Evolutionary conservation across 2,329 filamentous ascomycete species (phyloP), one percentile per base, ranked within the genome.

Genomic region (Coniochaeta sp.): DNA sequence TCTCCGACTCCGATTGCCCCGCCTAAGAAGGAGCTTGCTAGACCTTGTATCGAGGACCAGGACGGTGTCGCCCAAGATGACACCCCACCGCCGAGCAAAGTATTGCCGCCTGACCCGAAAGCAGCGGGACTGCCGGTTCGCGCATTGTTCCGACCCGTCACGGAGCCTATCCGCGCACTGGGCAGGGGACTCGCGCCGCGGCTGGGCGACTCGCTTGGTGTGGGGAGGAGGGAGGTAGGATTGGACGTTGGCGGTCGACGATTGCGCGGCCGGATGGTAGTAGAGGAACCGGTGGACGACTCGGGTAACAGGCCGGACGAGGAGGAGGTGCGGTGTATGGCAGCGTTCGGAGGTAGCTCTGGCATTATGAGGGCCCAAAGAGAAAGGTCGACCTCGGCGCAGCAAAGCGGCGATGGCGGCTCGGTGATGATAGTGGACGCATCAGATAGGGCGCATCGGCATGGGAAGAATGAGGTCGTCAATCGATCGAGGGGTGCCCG

Each of bases 41-140:
- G 70, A 33, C 74, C 77, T 53, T 79, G 75, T 3, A 82, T 73
- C 5, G 78, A 78, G 3, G 74, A 69, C 79, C 79, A 82, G 59
- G 72, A 75, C 28, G 78, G 72, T 1, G 72, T 66, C 1, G 72
- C 66, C 71, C 77, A 78, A 2, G 77, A 74, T 26, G 45, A 30
- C 5, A 48, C 45, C 3, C 28, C 28, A 9, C 18, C 16, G 42
- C 76, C 72, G 51, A 74, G 76, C 10, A 80, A 64, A 46, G 80
- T 67, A 26, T 71, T 68, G 47, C 68, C 64, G 33, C 67, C 70
- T 40, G 67, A 65, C 38, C 67, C 70, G 42, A 68, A 65, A 8
- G 60, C 56, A n/a, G 38, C 38, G 5, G 57, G 51, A 33, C 52
- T 58, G 42, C 56, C 56, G 20, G 51, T 30, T 28, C 56, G 53